Evolutionary conservation across 2,329 filamentous ascomycete genomes (phyloP), one percentile per base, ranked within the genome.

Genomic region (Chrysoporthe puriensis): DNA sequence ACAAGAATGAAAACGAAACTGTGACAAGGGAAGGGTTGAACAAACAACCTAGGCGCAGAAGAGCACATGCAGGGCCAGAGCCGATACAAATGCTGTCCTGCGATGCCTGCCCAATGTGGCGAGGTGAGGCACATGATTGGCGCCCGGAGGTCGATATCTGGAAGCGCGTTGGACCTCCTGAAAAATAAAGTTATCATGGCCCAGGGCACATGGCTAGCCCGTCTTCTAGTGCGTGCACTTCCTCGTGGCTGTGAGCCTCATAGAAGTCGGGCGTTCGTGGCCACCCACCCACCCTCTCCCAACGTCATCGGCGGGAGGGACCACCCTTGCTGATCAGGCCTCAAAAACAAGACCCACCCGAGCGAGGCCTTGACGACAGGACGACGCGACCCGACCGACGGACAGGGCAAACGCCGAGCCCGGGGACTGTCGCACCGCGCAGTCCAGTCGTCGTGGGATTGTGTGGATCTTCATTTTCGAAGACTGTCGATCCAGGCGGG

Each of bases 241-340:
- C 26, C 32, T 36, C 26, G 34, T 57, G 32, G 32, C 18, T 40
- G 34, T 57, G 54, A 57, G 46, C 61, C 48, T 54, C 61, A 63
- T 40, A 54, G 11, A 63, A 54, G 34, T 50, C 61, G 48, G 61
- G 61, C 61, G 61, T 26, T 43, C 40, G 36, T 8, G 9, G 40
- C 40, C 57, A 43, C n/a, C 40, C 57, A 60, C 32, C 57, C 40
- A 26, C 57, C 40, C 14, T 16, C 57, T 42, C 36, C 54, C 32
- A 57, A 57, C 54, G 54, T 57, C 54, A 57, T 57, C 34, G 2
- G 54, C 18, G 40, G 34, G n/a, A 54, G 46, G 61, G 61, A 26
- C 46, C 46, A 63, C 66, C 67, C 67, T 66, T 67, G 67, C 64
- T 69, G 61, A 67, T 69, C 64, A 58, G 67, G 67, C 67, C 48